These are phyloP conservation scores for Gnaphalium uliginosum DNA, from an alignment of 129 eudicot genomes.

Conservation along the genomic window DNA sequence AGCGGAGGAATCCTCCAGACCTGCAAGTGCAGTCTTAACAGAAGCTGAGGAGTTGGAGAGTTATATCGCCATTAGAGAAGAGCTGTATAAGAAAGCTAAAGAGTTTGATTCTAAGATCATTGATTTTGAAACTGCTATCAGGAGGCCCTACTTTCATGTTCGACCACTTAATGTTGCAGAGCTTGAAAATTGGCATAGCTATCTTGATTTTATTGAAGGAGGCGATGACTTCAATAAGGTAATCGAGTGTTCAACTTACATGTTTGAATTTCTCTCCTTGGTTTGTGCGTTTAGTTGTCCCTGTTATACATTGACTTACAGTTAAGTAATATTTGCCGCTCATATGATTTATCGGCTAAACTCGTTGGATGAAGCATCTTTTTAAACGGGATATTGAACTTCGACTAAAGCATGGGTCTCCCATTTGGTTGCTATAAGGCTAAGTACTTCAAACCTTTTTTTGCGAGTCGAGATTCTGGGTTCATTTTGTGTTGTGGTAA, in stretches of 20 bases:
- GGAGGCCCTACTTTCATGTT: constrained; percentile 98
- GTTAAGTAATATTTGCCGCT: constrained; percentile 98
- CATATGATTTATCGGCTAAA: constrained; percentile 95
- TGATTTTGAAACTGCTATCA: constrained; percentile 94
- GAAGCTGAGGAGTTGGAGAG: constrained; percentile 97
- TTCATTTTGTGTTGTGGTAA: constrained; percentile 67
- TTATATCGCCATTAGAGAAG: constrained; percentile 92
- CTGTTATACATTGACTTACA: constrained; percentile 95
- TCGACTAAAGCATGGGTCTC: constrained; percentile 92
- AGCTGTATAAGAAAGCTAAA: constrained; percentile 87
- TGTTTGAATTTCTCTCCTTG: constrained; percentile 33
- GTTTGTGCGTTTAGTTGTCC: constrained; percentile 84
- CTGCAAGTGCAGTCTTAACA: constrained; percentile 70
- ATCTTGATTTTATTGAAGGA: constrained; percentile 93
- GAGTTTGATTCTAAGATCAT: constrained; percentile 89
- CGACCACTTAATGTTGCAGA: constrained; percentile 87
- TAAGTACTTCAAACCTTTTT: constrained; percentile 98
- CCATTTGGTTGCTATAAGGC: constrained; percentile 96
- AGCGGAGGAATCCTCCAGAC: constrained; percentile 54
- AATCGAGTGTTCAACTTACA: constrained; percentile 34
- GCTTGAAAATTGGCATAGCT: constrained; percentile 97
- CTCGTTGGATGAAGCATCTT: constrained; percentile 95
- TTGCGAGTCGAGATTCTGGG: constrained; percentile 99
- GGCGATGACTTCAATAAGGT: constrained; percentile 92
- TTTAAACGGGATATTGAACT: constrained; percentile 86